Conservation (phyloP, 2,329 filamentous ascomycete genomes). For the Colletotrichum viniferum region DNA sequence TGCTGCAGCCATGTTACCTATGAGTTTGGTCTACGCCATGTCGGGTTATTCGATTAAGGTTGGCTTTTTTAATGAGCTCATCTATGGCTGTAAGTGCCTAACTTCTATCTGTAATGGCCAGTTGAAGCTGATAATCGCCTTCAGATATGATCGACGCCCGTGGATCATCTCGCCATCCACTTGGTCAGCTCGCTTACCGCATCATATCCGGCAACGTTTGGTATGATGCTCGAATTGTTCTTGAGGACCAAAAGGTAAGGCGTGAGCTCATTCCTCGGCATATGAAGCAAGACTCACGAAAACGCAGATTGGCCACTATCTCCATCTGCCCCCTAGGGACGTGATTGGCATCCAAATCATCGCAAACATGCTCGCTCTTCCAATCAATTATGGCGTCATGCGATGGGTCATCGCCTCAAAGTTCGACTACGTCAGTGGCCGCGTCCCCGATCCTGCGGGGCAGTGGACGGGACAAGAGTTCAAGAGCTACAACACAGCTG, state of each 20-base stretch:
- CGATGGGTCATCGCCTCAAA: conserved; percentile 64
- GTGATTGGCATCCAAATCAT: conserved; percentile 53
- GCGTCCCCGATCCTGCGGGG: conserved; percentile 55
- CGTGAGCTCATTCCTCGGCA: no score
- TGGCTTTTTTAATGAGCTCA: conserved; percentile 63
- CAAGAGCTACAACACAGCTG: conserved; percentile 55
- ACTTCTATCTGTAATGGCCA: background rate
- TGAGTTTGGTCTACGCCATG: conserved; percentile 65
- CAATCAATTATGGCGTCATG: conserved; percentile 65
- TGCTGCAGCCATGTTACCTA: conserved; percentile 58
- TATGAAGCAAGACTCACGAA: background rate
- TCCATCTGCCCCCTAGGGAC: conserved; percentile 62
- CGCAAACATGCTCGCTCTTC: conserved; percentile 28
- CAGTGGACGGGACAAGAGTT: conserved; percentile 66
- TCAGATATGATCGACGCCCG: conserved; percentile 14
- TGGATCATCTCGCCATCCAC: conserved; percentile 33
- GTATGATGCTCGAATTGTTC: conserved; percentile 61
- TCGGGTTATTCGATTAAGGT: conserved; percentile 59
- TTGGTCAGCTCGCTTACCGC: conserved; percentile 63
- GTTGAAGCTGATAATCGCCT: background rate
- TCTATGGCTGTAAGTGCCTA: conserved; percentile 47
- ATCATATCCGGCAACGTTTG: conserved; percentile 67
- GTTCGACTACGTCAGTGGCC: conserved; percentile 56
- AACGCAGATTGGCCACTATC: conserved; percentile 67
- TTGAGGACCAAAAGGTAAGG: conserved; percentile 50